These are phyloP conservation scores for Lipomyces japonicus DNA, from an alignment of 805 yeast genomes.

Conservation along the genomic window DNA sequence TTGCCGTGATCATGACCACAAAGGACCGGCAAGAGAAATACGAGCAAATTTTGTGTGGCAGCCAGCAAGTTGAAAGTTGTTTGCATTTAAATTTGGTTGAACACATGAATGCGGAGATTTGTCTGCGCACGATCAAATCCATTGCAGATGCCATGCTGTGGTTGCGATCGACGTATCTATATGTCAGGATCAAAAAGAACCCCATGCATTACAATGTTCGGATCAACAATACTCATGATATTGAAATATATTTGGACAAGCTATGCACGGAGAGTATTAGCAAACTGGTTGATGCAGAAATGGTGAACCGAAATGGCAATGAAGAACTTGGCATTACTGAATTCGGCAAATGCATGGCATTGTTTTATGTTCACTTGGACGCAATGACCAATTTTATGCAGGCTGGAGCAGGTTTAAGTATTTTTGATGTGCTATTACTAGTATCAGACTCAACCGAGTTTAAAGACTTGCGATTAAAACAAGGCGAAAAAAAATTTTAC, in stretches of 20 bases:
- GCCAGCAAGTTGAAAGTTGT: conserved; percentile 47
- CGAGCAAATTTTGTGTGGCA: conserved; percentile 43
- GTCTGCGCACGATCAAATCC: conserved; percentile 42
- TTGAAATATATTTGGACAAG: conserved; percentile 37
- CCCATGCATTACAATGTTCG: conserved; percentile 41
- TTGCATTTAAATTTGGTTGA: conserved; percentile 28
- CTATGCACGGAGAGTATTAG: conserved; percentile 40
- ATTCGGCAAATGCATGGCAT: conserved; percentile 50
- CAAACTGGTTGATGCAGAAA: conserved; percentile 36
- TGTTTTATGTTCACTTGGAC: conserved; percentile 46
- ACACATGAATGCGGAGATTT: conserved; percentile 43
- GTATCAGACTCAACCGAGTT: conserved; percentile 45
- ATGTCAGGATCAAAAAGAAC: conserved; percentile 43
- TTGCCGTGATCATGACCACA: conserved; percentile 49
- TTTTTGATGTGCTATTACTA: conserved; percentile 30
- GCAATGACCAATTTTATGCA: conserved; percentile 40
- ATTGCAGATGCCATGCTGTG: conserved; percentile 44
- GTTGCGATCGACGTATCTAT: conserved; percentile 50
- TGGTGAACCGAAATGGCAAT: conserved; percentile 32
- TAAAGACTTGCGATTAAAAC: conserved; percentile 41
- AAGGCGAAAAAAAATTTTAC: conserved; percentile 46
- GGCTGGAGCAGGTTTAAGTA: background rate
- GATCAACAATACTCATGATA: conserved; percentile 29
- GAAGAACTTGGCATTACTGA: conserved; percentile 37
- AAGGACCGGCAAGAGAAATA: conserved; percentile 39